Evolutionary conservation across 768 basidiomycete species (phyloP).

Genomic region (Exsudoporus frostii): DNA sequence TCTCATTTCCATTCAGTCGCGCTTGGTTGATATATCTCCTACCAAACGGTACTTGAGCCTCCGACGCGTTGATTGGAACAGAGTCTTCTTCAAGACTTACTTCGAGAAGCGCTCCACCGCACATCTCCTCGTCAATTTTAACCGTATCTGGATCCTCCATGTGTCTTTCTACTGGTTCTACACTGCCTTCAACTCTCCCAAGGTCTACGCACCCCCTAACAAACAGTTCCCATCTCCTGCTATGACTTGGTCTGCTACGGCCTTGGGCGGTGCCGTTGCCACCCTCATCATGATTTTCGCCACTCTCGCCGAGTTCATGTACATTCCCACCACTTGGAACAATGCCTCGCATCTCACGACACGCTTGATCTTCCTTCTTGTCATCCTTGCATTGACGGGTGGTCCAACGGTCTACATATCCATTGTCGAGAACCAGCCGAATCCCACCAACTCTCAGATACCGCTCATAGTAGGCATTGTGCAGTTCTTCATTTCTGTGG

Average conservation of each 20-base stretch:
- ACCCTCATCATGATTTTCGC: slow-evolving; percentile 92
- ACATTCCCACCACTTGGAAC: slow-evolving; percentile 98
- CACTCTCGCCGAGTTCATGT: slow-evolving; percentile 91
- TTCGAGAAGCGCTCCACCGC: slow-evolving; percentile 91
- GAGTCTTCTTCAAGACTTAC: slow-evolving; percentile 98
- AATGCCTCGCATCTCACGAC: slow-evolving; percentile 96
- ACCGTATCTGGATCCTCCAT: slow-evolving; percentile 97
- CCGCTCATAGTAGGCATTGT: slow-evolving; percentile 91
- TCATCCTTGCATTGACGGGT: slow-evolving; percentile 88
- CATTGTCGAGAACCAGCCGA: slow-evolving; percentile 65
- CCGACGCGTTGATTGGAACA: slow-evolving; percentile 88
- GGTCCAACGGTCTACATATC: slow-evolving; percentile 95
- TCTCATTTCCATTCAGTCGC: slow-evolving; percentile 52
- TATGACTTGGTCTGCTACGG: slow-evolving; percentile 94
- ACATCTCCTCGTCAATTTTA: slow-evolving; percentile 98
- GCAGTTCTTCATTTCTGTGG: slow-evolving; percentile 88
- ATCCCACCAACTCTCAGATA: slow-evolving; percentile 50
- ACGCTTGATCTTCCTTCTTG: slow-evolving; percentile 85
- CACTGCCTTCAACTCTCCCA: slow-evolving; percentile 95
- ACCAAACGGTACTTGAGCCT: slow-evolving; percentile 93
- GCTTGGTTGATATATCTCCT: slow-evolving; percentile 87
- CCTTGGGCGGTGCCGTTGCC: slow-evolving; percentile 93
- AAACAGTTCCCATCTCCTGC: slow-evolving; percentile 69
- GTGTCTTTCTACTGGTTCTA: slow-evolving; percentile 94
- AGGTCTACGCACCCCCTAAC: slow-evolving; percentile 75